These are phyloP conservation scores for Alternaria incomplexa DNA, from an alignment of 2,329 filamentous ascomycete genomes.

Conservation along the genomic window DNA sequence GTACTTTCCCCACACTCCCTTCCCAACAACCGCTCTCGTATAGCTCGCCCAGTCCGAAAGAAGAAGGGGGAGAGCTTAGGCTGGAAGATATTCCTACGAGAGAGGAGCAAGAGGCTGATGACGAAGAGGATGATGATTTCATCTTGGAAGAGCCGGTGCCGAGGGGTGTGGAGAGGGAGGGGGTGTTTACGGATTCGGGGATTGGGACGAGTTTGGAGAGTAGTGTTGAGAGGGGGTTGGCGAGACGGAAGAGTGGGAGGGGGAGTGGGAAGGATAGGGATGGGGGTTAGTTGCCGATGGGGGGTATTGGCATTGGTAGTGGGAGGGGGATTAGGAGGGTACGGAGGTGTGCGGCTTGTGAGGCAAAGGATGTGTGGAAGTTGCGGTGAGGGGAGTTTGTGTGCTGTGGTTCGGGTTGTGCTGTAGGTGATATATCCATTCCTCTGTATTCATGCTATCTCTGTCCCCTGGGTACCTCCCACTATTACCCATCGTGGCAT, in stretches of 20 bases:
- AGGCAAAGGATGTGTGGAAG: neutral
- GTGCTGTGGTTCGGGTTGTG: neutral
- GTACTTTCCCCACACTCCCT: slow-evolving; percentile 57
- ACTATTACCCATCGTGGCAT: neutral
- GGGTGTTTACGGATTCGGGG: slow-evolving; percentile 50
- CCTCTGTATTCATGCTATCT: neutral
- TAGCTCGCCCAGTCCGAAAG: slow-evolving; percentile 31
- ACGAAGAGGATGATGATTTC: slow-evolving; percentile 54
- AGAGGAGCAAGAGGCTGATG: slow-evolving; percentile 50
- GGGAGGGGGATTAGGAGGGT: neutral
- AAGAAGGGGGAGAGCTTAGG: slow-evolving; percentile 17
- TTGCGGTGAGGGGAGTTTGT: neutral
- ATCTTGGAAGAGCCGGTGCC: slow-evolving; percentile 45
- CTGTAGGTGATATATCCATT: neutral
- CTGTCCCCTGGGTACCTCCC: neutral
- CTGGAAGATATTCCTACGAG: slow-evolving; percentile 29
- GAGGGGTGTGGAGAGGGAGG: slow-evolving; percentile 8
- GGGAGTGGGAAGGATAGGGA: neutral
- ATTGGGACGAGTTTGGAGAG: slow-evolving; percentile 57
- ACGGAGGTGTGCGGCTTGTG: neutral
- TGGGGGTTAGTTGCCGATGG: neutral
- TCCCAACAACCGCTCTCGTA: slow-evolving; percentile 53
- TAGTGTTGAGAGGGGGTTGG: slow-evolving; percentile 20
- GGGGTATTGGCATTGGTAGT: slow-evolving; percentile 2
- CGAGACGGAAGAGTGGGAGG: slow-evolving; percentile 20